Base-by-base conservation (phyloP, 2,329 filamentous ascomycete species). In the Diaporthe caulivora region DNA sequence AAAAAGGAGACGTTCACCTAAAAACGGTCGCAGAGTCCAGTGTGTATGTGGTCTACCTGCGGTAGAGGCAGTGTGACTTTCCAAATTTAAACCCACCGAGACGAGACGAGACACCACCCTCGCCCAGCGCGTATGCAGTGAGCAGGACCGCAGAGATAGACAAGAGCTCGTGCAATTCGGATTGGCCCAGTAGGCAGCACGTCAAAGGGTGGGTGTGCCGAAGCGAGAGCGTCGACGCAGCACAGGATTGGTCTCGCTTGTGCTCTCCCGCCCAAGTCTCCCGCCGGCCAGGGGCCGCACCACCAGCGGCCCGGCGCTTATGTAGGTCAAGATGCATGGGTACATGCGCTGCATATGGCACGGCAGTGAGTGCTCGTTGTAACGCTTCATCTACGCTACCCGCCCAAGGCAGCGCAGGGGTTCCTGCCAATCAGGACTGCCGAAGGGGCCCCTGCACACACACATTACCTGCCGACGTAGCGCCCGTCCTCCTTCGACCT, bases 301-400 rank as follows among this genome's bases (percentile, higher is more conserved):
- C 29, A 44, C 37, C 62, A 65, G 62, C 62, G 62, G 44, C 62
- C 62, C 62, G 62, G 62, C 62, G 62, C 62, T 65, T 65, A 51
- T 65, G 29, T 37, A 3, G 31, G 58, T 47, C 58, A 17, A 44
- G 7, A 37, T 4, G 24, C 9, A 24, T 4, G 21, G 21, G 54
- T 37, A 57, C 21, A 31, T 53, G 3, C 51, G 24, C 9, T 5
- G 31, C n/a, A n/a, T n/a, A n/a, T n/a, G n/a, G n/a, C n/a, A n/a
- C n/a, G n/a, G n/a, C n/a, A n/a, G n/a, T n/a, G n/a, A n/a, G n/a
- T n/a, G n/a, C n/a, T n/a, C n/a, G n/a, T n/a, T n/a, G n/a, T n/a
- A n/a, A n/a, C n/a, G n/a, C n/a, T n/a, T n/a, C n/a, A n/a, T n/a
- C n/a, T n/a, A n/a, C n/a, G n/a, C n/a, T 31, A 58, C 58, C 58